A percentile compares a stretch with the other conserved stretches of the same genome.
phyloP scores from a whole-genome alignment of 352 stramenopile genomes.

The Plasmopara muralis region DNA sequence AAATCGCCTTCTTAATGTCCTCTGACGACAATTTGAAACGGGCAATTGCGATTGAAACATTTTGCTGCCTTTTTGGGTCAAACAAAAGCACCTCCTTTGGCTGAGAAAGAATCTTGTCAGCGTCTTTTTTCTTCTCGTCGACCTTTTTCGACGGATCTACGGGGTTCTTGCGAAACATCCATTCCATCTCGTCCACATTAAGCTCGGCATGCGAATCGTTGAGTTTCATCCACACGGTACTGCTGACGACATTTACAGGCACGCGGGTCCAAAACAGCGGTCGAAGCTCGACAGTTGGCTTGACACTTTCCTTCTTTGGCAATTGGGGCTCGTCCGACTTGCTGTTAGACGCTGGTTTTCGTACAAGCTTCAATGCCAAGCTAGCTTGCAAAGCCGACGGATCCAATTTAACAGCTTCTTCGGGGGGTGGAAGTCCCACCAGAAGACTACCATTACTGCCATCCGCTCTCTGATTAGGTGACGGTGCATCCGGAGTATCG shows the following conservation, averaged over 20 bases:
- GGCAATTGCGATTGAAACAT: conserved; percentile 96
- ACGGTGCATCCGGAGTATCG: conserved; percentile 66
- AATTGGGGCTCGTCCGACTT: conserved; percentile 49
- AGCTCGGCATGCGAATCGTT: conserved; percentile 60
- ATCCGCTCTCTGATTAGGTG: conserved; percentile 47
- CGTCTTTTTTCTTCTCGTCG: conserved; percentile 79
- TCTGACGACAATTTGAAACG: conserved; percentile 90
- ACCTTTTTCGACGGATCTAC: conserved; percentile 56
- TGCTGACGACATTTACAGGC: conserved; percentile 81
- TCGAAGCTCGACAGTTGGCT: conserved; percentile 82
- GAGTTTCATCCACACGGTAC: conserved; percentile 82
- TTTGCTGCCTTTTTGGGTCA: conserved; percentile 95
- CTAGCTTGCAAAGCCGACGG: conserved; percentile 54
- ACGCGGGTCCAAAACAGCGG: conserved; percentile 87
- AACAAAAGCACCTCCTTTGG: conserved; percentile 85
- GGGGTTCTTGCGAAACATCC: conserved; percentile 85
- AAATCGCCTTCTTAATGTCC: conserved; percentile 84
- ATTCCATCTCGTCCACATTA: conserved; percentile 81
- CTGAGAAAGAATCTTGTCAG: conserved; percentile 26
- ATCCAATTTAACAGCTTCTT: conserved; percentile 66
- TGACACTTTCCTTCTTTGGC: conserved; percentile 82
- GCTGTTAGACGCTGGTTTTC: conserved; percentile 39
- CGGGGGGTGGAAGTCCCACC: conserved; percentile 48
- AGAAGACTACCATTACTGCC: conserved; percentile 26
- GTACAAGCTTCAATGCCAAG: conserved; percentile 42